A percentile compares a stretch with the other conserved stretches of the same genome.
Conservation (phyloP, 2,329 filamentous ascomycete genomes). For the Elsinoe necatrix region DNA sequence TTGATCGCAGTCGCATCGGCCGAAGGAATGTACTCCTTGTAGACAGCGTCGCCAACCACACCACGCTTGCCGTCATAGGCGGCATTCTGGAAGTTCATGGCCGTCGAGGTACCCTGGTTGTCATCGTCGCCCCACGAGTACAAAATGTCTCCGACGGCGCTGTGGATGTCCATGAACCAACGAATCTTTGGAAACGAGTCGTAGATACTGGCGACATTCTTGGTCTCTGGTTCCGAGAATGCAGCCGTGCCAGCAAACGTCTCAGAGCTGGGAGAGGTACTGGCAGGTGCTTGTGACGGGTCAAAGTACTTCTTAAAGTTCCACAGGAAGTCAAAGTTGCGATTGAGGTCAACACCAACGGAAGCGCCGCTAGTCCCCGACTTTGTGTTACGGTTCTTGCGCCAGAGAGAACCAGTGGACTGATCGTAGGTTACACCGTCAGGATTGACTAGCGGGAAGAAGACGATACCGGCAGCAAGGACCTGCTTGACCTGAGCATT, state of each 20-base stretch:
- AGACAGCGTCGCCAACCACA: conserved; percentile 45
- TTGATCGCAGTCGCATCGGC: conserved; percentile 30
- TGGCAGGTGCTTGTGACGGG: conserved; percentile 33
- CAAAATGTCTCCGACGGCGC: conserved; percentile 44
- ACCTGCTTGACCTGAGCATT: conserved; percentile 45
- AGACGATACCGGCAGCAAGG: conserved; percentile 46
- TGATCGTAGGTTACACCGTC: conserved; percentile 49
- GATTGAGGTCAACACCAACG: conserved; percentile 47
- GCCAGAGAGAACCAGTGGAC: conserved; percentile 43
- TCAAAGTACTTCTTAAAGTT: conserved; percentile 44
- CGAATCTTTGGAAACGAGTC: conserved; percentile 43
- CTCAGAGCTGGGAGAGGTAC: conserved; percentile 38
- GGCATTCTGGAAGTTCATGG: conserved; percentile 47
- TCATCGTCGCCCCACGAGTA: conserved; percentile 52
- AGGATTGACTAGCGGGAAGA: conserved; percentile 46
- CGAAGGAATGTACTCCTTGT: conserved; percentile 35
- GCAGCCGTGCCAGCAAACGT: conserved; percentile 45
- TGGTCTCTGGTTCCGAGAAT: conserved; percentile 50
- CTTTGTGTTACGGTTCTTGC: conserved; percentile 48
- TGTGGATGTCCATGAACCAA: conserved; percentile 54
- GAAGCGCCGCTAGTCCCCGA: conserved; percentile 27
- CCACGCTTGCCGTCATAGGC: conserved; percentile 47
- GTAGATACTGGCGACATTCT: conserved; percentile 47
- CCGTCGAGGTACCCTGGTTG: conserved; percentile 38
- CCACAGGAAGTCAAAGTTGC: conserved; percentile 53